These are phyloP conservation scores for Barnettozyma wickerhamii DNA, from an alignment of 805 yeast genomes.

Conservation along the genomic window DNA sequence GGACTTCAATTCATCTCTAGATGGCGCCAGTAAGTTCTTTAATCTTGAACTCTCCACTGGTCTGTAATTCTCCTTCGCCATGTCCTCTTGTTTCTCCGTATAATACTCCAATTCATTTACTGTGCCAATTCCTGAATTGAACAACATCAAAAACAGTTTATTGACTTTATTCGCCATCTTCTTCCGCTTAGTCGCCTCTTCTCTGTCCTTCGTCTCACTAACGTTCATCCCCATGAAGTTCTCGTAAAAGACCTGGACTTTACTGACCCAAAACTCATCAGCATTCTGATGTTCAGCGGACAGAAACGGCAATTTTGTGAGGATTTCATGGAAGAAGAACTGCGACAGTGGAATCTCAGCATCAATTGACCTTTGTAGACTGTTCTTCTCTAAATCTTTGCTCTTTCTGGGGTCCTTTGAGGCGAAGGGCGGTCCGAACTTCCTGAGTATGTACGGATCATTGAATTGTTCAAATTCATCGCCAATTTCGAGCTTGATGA, in stretches of 20 bases:
- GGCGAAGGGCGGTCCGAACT: conserved; percentile 77
- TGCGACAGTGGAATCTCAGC: conserved; percentile 65
- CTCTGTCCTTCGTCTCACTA: conserved; percentile 70
- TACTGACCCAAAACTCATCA: conserved; percentile 71
- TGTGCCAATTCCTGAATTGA: conserved; percentile 71
- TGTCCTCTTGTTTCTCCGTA: conserved; percentile 25
- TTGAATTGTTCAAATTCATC: conserved; percentile 58
- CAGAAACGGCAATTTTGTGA: conserved; percentile 75
- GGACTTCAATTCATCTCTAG: conserved; percentile 32
- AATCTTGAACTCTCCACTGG: conserved; percentile 27
- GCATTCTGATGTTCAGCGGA: conserved; percentile 36
- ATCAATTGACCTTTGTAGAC: no score
- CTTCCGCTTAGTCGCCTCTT: conserved; percentile 66
- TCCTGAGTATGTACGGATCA: conserved; percentile 57
- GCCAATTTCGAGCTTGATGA: conserved; percentile 57
- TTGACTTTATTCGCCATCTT: conserved; percentile 58
- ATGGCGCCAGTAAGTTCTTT: conserved; percentile 35
- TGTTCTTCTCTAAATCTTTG: no score
- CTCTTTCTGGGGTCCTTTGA: conserved; percentile 34
- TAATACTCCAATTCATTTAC: conserved; percentile 50
- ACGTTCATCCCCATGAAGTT: conserved; percentile 69
- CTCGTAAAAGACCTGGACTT: conserved; percentile 79
- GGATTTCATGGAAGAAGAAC: conserved; percentile 58
- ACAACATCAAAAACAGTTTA: conserved; percentile 59
- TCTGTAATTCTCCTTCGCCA: conserved; percentile 21